phyloP scores from a whole-genome alignment of 495 filamentous ascomycete species.

The Hypoxylon subgilvum region DNA sequence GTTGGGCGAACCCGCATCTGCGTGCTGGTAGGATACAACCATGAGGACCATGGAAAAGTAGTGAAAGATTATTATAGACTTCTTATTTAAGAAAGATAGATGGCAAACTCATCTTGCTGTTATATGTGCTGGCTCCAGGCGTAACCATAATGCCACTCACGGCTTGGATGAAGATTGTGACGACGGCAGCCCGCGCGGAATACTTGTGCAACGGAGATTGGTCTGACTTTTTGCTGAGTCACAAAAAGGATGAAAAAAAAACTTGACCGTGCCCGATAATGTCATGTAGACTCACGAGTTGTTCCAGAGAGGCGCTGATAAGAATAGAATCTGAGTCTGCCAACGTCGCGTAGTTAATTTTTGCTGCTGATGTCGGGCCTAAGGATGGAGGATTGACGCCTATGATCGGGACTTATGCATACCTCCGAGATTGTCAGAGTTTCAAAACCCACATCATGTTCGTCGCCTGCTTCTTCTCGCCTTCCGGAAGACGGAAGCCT shows the following conservation, averaged over 20 bases:
- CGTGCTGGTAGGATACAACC: constrained; percentile 56
- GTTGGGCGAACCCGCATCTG: constrained; percentile 16
- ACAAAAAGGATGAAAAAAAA: constrained; percentile 57
- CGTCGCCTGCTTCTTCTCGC: constrained; percentile 6
- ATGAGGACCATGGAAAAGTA: constrained; percentile 56
- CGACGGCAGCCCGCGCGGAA: constrained; percentile 69
- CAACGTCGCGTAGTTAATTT: constrained; percentile 26
- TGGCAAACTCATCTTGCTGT: constrained; percentile 54
- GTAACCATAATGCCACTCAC: constrained; percentile 56
- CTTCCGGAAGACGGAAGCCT: constrained; percentile 48
- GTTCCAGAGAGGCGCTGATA: constrained; percentile 60
- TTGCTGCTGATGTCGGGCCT: constrained; percentile 49
- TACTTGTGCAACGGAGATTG: constrained; percentile 56
- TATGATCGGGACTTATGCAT: constrained; percentile 48
- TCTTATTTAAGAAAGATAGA: constrained; percentile 68
- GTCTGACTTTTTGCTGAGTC: constrained; percentile 57
- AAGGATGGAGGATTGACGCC: constrained; percentile 43
- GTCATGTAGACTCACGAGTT: constrained; percentile 76
- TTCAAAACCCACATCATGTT: neutral
- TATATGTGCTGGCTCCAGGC: constrained; percentile 18
- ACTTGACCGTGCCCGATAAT: constrained; percentile 66
- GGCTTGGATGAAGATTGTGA: constrained; percentile 68
- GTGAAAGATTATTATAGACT: constrained; percentile 67
- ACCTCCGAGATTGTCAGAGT: constrained; percentile 36
- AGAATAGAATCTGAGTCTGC: constrained; percentile 47